Base-by-base conservation (phyloP, 805 yeast species). In the Wickerhamomyces canadensis region DNA sequence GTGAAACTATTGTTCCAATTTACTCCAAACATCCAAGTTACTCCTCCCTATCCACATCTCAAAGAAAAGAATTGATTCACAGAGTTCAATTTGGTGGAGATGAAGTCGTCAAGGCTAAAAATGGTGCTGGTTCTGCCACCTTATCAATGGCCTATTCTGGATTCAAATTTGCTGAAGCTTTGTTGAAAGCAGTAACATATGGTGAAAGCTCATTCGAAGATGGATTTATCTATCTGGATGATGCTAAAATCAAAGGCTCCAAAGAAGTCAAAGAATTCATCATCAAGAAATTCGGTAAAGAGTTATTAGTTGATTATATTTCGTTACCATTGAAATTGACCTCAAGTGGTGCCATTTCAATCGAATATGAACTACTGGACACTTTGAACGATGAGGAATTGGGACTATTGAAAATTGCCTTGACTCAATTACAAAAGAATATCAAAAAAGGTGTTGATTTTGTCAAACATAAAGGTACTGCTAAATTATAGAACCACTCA, bases 1-100 rank as follows among this genome's bases (percentile, higher is more conserved):
- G 96, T 47, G 91, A 83, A 58, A 88, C 96, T 34, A 88, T 88
- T 57, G 93, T 88, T 29, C 97, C 97, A 37, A 70, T 88, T 53
- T 54, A 57, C 55, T 38, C 65, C 9, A 47, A 29, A n/a, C 40
- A 11, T 33, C 55, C 30, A 38, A 41, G 44, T 19, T 52, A 39
- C 35, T 24, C 34, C n/a, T 27, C 31, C 31, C 47, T 42, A 47
- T 42, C 36, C 48, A 48, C 46, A 38, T 18, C 34, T 14, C 35
- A 43, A 38, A 54, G 41, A 56, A 57, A 51, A 55, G 53, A 54
- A 59, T 74, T 89, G 51, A 76, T 87, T 54, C 73, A 86, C 73
- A 78, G 98, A 66, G 89, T 89, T 50, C 97, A 89, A 68, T 88
- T 83, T 52, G 95, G 95, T 44, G 98, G 98, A 58, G 98, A 89